These are phyloP conservation scores for Narthecium ossifragum DNA, from an alignment of 106 monocot species.

Conservation along the genomic window DNA sequence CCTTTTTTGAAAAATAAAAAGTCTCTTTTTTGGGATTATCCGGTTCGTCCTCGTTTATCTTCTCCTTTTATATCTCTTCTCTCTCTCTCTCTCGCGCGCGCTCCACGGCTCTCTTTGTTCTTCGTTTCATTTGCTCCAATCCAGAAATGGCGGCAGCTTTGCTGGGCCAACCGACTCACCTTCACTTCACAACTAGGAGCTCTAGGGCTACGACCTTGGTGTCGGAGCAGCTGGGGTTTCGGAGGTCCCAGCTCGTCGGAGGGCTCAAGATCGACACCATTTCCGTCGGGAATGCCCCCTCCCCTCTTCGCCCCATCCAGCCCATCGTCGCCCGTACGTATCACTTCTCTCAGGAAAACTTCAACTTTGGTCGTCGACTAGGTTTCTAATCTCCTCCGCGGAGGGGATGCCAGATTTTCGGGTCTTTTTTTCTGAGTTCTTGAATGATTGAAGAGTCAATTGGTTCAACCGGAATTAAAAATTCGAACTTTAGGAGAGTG, in stretches of 20 bases:
- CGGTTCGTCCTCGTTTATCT: too few relatives aligned
- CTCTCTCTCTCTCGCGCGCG: too few relatives aligned
- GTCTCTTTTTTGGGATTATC: too few relatives aligned
- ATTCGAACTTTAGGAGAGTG: not conserved
- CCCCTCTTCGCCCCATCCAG: not conserved
- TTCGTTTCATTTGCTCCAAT: too few relatives aligned
- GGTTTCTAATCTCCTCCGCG: not conserved
- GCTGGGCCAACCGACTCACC: not conserved
- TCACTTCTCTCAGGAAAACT: not conserved
- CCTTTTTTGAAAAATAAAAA: too few relatives aligned
- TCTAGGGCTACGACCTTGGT: not conserved
- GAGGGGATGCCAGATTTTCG: not conserved
- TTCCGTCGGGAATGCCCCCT: not conserved
- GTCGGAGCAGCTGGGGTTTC: slow-evolving; percentile 17
- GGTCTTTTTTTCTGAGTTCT: not conserved
- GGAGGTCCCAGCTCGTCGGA: slow-evolving; percentile 18
- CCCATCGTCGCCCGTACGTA: slow-evolving; percentile 32
- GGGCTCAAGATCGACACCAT: slow-evolving; percentile 12
- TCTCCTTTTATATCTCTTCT: too few relatives aligned
- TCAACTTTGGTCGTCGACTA: not conserved
- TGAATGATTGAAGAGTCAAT: too few relatives aligned
- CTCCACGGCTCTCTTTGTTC: too few relatives aligned
- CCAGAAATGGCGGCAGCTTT: slow-evolving; percentile 11
- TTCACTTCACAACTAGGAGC: not conserved
- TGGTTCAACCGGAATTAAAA: too few relatives aligned